Base-by-base conservation (phyloP, 31 red algal species). In the Asparagopsis taxiformis region DNA sequence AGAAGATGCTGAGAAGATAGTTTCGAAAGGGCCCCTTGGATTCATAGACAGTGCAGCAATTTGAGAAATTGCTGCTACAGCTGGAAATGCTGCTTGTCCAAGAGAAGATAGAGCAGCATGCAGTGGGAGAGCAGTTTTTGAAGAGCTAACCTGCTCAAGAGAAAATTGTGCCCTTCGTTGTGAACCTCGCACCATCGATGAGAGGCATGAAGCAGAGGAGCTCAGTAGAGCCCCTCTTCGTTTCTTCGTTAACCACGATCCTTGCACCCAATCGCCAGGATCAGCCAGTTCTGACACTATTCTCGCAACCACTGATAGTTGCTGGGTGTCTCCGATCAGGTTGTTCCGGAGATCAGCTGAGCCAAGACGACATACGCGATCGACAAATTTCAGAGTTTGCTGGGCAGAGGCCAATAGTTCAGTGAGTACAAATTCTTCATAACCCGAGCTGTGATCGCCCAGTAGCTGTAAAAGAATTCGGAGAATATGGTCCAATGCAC, bases 51-150 rank as follows among this genome's bases (percentile, higher is more conserved):
- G 28, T 32, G 54, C 55, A 16, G 85, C 75, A 57, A 89, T 71
- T 48, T 72, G 39, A 26, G 75, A 68, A 51, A 89, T 52, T n/a
- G 75, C 74, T 25, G 75, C 74, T 62, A 89, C 65, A 15, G 85
- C 65, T 37, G 85, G 85, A 56, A 89, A 89, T n/a, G 85, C 55
- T 19, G 33, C 39, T 24, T 68, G 65, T 30, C 85, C 75, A 22
- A 89, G 49, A 7, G 66, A 50, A 17, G 74, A 52, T 26, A 89
- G 32, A 10, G 75, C 67, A 11, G 70, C 57, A 15, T 65, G 68
- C 1, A 89, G 65, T 8, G 85, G 75, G 15, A 74, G n/a, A 22
- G 55, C 37, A 67, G 34, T 72, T 67, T 66, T 49, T 23, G 61
- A 72, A 13, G 75, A 65, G 34, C 52, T 60, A 17, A 89, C 44